Percentiles rank a stretch among this genome's conserved stretches.
phyloP scores from a whole-genome alignment of 2,329 filamentous ascomycete species.

The Biscogniauxia mediterranea region DNA sequence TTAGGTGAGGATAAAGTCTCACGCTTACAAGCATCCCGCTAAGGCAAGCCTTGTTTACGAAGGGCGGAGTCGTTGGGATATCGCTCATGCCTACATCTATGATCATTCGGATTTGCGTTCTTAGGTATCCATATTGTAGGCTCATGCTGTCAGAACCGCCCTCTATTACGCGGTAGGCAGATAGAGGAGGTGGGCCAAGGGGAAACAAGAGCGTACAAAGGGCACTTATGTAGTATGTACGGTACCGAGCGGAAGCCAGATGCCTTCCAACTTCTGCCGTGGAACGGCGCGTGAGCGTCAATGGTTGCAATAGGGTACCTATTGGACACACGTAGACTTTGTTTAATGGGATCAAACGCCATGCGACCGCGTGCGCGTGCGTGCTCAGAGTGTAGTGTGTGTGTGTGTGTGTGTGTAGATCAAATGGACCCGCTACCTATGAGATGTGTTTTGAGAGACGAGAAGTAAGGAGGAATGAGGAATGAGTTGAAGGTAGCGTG shows the following conservation, averaged over 20 bases:
- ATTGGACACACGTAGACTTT: constrained; percentile 18
- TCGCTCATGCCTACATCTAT: background rate
- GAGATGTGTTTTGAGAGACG: constrained; percentile 19
- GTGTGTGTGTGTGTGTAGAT: constrained; percentile 6
- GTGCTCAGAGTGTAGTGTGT: constrained; percentile 2
- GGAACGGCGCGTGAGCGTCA: constrained; percentile 12
- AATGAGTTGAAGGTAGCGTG: background rate
- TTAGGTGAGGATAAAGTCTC: constrained; percentile 7
- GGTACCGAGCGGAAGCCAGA: constrained; percentile 11
- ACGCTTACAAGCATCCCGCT: background rate
- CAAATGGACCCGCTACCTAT: constrained; percentile 5
- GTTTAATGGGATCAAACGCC: constrained; percentile 27
- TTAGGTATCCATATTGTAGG: background rate
- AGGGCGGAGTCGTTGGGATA: background rate
- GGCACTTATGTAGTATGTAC: constrained; percentile 1
- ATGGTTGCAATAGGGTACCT: constrained; percentile 5
- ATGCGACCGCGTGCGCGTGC: constrained; percentile 10
- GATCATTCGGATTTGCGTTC: background rate
- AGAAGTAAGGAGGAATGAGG: constrained; percentile 9
- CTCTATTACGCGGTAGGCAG: background rate
- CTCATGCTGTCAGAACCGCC: background rate
- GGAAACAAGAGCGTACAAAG: constrained; percentile 3
- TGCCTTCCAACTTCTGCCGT: constrained; percentile 21
- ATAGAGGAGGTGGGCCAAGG: background rate
- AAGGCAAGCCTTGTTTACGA: background rate